These are phyloP conservation scores for Leccinum broughii DNA, from an alignment of 768 basidiomycete species.

Conservation along the genomic window DNA sequence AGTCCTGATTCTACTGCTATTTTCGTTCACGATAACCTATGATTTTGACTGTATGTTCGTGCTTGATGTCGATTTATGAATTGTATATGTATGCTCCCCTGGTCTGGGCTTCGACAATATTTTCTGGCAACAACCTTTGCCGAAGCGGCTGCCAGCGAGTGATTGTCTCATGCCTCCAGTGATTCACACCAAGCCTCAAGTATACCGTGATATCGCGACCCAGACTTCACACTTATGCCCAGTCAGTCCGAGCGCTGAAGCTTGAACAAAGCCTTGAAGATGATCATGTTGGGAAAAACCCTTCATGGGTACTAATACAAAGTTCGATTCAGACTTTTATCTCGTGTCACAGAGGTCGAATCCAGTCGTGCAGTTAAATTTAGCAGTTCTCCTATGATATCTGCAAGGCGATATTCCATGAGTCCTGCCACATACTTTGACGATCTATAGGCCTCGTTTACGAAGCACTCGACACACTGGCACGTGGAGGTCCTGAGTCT, in stretches of 20 bases:
- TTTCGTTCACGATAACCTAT: background rate
- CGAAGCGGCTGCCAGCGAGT: background rate
- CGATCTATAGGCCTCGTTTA: background rate
- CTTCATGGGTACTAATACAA: background rate
- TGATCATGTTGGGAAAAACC: background rate
- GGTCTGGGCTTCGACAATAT: background rate
- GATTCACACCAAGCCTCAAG: background rate
- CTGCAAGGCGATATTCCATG: background rate
- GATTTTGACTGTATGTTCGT: conserved; percentile 3
- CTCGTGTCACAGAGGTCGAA: background rate
- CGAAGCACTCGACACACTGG: background rate
- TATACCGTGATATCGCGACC: too few species aligned
- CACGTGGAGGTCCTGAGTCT: too few species aligned
- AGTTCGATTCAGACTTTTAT: background rate
- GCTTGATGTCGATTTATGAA: conserved; percentile 6
- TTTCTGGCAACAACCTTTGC: background rate
- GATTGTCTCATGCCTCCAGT: too few species aligned
- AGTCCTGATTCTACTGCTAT: background rate
- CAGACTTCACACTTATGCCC: too few species aligned
- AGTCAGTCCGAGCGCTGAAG: background rate
- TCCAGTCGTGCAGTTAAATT: background rate
- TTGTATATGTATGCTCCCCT: background rate
- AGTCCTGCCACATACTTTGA: background rate
- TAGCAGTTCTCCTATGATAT: too few species aligned
- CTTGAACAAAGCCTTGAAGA: background rate